Conservation (phyloP, 805 yeast genomes). For the Kodamaea sagamina region DNA sequence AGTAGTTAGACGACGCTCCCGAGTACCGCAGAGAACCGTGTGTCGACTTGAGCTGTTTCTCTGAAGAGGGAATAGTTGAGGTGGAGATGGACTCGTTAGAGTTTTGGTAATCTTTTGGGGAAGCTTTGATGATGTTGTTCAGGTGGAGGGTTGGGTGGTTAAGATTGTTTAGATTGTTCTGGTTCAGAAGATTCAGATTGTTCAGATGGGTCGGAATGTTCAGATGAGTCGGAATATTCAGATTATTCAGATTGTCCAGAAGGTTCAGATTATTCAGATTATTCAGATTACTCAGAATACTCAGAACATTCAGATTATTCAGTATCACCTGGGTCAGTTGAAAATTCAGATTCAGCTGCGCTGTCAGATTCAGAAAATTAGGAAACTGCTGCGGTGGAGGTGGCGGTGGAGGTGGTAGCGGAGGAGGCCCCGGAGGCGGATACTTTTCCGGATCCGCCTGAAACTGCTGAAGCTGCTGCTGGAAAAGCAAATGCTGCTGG, state of each 20-base stretch:
- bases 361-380: no score
- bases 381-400: constrained; percentile 6
- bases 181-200: not conserved
- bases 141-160: not conserved
- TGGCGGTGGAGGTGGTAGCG: constrained; percentile 9
- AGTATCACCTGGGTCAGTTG: no score
- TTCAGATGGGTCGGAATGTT: not conserved
- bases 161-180: not conserved
- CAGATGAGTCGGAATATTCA: not conserved
- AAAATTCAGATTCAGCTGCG: no score
- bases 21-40: not conserved
- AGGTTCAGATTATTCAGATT: no score
- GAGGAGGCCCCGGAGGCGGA: not conserved
- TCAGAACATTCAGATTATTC: no score
- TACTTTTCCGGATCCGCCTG: not conserved
- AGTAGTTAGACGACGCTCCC: constrained; percentile 1
- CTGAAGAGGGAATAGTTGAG: not conserved
- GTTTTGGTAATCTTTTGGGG: not conserved
- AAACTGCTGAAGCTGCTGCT: constrained; percentile 4
- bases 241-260: no score
- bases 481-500: constrained; percentile 7
- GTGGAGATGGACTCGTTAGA: constrained; percentile 5
- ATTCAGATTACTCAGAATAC: no score
- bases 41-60: constrained; percentile 1
- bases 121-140: not conserved